Evolutionary conservation across 202 grass and related monocot species (phyloP), one percentile per base, ranked within the genome.

Genomic region (Carex arenaria): DNA sequence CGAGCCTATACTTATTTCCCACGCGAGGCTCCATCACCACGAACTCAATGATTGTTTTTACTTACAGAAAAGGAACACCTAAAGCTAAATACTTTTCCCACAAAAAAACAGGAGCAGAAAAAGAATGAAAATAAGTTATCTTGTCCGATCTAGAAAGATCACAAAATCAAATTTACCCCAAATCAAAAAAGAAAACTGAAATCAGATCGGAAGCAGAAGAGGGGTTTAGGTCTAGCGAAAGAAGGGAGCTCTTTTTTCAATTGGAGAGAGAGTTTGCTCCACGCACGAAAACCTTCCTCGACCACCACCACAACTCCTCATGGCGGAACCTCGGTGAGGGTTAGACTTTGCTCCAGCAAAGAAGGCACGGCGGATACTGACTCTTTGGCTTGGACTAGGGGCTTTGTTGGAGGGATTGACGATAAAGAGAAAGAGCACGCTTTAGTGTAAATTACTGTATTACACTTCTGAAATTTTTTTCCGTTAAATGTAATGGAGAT

Each of bases 1-100:
- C 94, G 20, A 97, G 94, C 40, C 92, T 89, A 77, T 90, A 97
- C 81, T 97, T 97, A 85, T 94, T 94, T 54, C 90, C 95, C 5
- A 98, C 90, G 69, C 92, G 88, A 82, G 95, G 90, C 83, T 94
- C 95, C 95, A 94, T 98, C 23, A 60, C 32, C 12, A 68, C 83
- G 18, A 69, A 81, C 78, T 53, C 67, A 78, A 45, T 49, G 66
- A 71, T 54, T 74, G 36, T 28, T 74, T 42, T 80, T 19, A 67
- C 60, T 67, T 42, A 77, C 61, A 30, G 6, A 42, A 30, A 14
- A 56, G 43, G 22, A 60, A 64, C 68, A 56, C 12, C 67, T 80
- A 72, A 80, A 71, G 30, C 72, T 60, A 61, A 82, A 82, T 66
- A 82, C 80, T 68, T 78, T 80, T 71, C 69, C 72, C 72, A 84